Evolutionary conservation across 2,329 filamentous ascomycete genomes (phyloP), one percentile per base, ranked within the genome.

Genomic region (Cryphonectria radicalis): DNA sequence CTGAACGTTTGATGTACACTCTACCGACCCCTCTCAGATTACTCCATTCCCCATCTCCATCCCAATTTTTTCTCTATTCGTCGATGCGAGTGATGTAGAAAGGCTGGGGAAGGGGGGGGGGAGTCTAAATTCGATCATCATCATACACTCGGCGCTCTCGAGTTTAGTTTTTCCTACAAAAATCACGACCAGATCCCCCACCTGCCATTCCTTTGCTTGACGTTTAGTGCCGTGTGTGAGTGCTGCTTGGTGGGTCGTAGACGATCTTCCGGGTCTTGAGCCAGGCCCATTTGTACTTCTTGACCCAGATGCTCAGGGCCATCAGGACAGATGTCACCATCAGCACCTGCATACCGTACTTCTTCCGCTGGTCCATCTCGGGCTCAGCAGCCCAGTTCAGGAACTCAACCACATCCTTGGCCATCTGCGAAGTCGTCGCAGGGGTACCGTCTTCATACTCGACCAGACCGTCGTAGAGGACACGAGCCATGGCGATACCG

Each of bases 351-450:
- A 97, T 91, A 79, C 96, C 96, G 96, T 98, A 99, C 88, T 94
- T 96, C 93, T 99, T 99, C 81, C 96, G 93, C 82, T 98, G 92
- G 81, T 99, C 96, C 94, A 98, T 97, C 88, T 99, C 96, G 65
- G 96, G 96, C 87, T 99, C 96, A 71, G 96, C 95, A 69, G 96
- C 89, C 96, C 96, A 99, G 91, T 99, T 98, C 81, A 99, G 89
- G 88, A 99, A 99, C 86, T 99, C 96, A 73, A 93, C 91, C 73
- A 99, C 96, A 78, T 99, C 96, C 91, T 99, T 99, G 83, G 96
- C 96, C 96, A 99, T 99, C 87, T 99, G 96, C 74, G 95, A 98
- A 76, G 94, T 94, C 74, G 95, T 93, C 66, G 96, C 96, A 67
- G 94, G 93, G 59, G 96, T 99, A 74, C 89, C 94, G 77, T 99